Base-by-base conservation (phyloP, 352 stramenopile genomes). In the Pythium angustatum region DNA sequence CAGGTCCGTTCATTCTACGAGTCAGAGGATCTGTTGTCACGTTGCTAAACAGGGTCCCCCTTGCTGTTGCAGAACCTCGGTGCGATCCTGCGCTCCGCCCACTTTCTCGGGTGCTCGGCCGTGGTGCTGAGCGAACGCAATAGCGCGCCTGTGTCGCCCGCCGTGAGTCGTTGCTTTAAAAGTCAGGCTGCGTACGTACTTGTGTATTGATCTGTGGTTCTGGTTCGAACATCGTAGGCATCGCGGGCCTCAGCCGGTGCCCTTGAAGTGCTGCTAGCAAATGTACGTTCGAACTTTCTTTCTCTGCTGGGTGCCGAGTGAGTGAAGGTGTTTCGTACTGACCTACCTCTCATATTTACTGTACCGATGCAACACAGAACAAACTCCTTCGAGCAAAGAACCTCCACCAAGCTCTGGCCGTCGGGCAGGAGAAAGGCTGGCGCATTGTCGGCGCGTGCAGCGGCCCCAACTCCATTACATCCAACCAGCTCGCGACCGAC, bases 121-220 rank as follows among this genome's bases (percentile, higher is more conserved):
- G 80, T 94, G 3, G 48, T 94, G 15, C 66, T 89, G 28, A 94
- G 83, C 58, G 79, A 89, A 30, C 78, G 76, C 17, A 91, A 94
- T 58, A 88, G 66, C 21, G 85, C 85, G 10, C 83, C 85, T 7
- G 64, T 94, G 38, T 91, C 85, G 30, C 83, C 85, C 48, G 78
- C 85, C 10, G 85, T 86, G 21, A 22, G 15, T 52, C 12, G 28
- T 64, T n/a, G n/a, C n/a, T n/a, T n/a, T n/a, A n/a, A n/a, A n/a
- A n/a, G n/a, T n/a, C n/a, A n/a, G n/a, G n/a, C n/a, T n/a, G n/a
- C n/a, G n/a, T n/a, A n/a, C n/a, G n/a, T n/a, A n/a, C n/a, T n/a
- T 38, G 33, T 7, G 33, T 21, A 5, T 48, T 17, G 31, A 41
- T 26, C 58, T 44, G 19, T 15, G 3, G 9, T 36, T 43, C n/a